Evolutionary conservation across 306 rosid species (phyloP).

Genomic region (Lathyrus sativus): DNA sequence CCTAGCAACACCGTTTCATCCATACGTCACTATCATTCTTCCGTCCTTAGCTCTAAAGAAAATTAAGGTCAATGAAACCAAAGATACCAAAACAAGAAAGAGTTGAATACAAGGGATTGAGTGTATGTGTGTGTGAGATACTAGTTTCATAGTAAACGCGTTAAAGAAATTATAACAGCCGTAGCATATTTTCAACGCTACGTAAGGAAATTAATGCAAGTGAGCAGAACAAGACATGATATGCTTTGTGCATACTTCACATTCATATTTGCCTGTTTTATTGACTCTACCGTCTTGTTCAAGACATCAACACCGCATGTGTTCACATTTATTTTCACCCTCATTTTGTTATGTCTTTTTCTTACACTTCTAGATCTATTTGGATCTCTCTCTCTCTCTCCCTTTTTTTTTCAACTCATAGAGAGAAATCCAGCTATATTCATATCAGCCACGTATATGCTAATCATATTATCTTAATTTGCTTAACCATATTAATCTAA

Average conservation of each 20-base stretch:
- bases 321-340: conserved; percentile 39
- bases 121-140: neutral
- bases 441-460: neutral
- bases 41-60: conserved; percentile 3
- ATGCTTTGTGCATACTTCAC: conserved; percentile 38
- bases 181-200: conserved; percentile 42
- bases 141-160: neutral
- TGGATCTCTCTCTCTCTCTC: neutral
- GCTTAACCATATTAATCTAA: neutral
- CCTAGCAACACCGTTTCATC: conserved; percentile 20
- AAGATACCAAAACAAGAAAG: neutral
- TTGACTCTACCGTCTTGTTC: conserved; percentile 25
- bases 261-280: conserved; percentile 28
- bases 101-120: neutral
- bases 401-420: conserved; percentile 4
- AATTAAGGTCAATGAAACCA: neutral
- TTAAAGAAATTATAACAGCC: neutral
- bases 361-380: conserved; percentile 1
- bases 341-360: conserved; percentile 18
- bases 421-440: neutral
- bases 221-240: conserved; percentile 33
- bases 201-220: conserved; percentile 26
- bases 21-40: conserved; percentile 27
- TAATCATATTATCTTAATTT: neutral
- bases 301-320: conserved; percentile 32